Base-by-base conservation (phyloP, 495 filamentous ascomycete species). In the Penicillium odoratum region DNA sequence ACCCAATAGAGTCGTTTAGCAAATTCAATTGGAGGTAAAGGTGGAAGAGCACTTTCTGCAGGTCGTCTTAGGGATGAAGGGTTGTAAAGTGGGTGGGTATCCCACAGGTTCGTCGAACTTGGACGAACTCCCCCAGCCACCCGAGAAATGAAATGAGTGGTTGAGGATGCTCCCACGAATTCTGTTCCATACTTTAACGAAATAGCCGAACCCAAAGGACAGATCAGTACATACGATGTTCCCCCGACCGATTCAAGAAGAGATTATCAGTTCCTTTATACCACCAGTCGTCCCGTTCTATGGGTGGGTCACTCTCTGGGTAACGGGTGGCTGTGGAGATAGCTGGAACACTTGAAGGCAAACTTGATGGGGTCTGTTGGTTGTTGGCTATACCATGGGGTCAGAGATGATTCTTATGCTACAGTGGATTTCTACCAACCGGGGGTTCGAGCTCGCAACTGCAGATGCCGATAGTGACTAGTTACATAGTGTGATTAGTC, bases 1-100 rank as follows among this genome's bases (percentile, higher is more conserved):
- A 75, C 74, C 60, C 72, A 75, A 52, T 78, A 81, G 0, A 79
- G 65, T 4, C 75, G 68, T 50, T 76, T 78, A 5, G 75, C 77
- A 57, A 75, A 72, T 16, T 79, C 74, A 31, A 72, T 63, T 0
- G 76, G 75, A 1, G 78, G 78, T 2, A 81, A 60, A 9, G 72
- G 71, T 16, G 73, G 73, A 0, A 75, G 53, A 1, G 60, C 51
- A 11, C 60, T 60, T 10, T 56, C 59, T 2, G 70, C 60, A 1
- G 73, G 52, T 31, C 66, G 68, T 47, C 66, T 67, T 3, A 75
- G 46, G 2, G 73, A 75, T 3, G 59, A 61, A n/a, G 69, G 68
- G 34, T 75, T 68, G 48, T 75, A 75, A 0, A 75, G 58, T 16
- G 73, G 73, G 7, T 71, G 73, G 43, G 72, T 69, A 65, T 75